Base-by-base conservation (phyloP, 306 rosid genomes). In the Quercus cerris region DNA sequence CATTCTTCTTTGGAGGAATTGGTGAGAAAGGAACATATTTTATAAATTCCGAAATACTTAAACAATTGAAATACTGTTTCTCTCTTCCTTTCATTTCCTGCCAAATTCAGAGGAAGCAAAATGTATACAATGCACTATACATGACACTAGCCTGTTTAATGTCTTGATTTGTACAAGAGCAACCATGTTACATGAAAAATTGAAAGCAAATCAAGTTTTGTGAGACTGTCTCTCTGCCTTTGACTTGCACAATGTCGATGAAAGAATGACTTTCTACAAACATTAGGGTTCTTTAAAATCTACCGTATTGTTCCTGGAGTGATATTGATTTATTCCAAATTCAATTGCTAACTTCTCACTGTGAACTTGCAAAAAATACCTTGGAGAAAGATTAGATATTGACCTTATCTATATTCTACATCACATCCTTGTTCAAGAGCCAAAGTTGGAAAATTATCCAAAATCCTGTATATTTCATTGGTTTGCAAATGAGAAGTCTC, bases 401-500 rank as follows among this genome's bases (percentile, higher is more conserved):
- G 75, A 55, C 80, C 71, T 68, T 63, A 35, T 35, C 49, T 80
- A 68, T 33, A 75, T 77, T 88, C 84, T 81, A 84, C 80, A 63
- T 73, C 79, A 78, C 63, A 78, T 55, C 85, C 85, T 75, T 84
- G 87, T 82, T 62, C 94, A 33, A 73, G 84, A 49, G 89, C 80
- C 78, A 84, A 80, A 79, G 92, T 85, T 56, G 75, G 88, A 74
- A 86, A 86, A 5, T 82, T 86, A 44, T 91, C 85, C 58, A 86
- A 64, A 80, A 82, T 78, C 57, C 72, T 73, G 74, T 49, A 81
- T 59, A 84, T 81, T 86, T 89, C 88, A 20, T 85, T 81, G 84
- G 85, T 77, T 83, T 87, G 81, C 84, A 84, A 77, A 75, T 85
- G 85, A 83, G 84, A 83, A 79, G 88, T 55, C 78, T 86, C 90